phyloP scores from a whole-genome alignment of 2,329 filamentous ascomycete genomes.

The Dactylella cylindrospora region DNA sequence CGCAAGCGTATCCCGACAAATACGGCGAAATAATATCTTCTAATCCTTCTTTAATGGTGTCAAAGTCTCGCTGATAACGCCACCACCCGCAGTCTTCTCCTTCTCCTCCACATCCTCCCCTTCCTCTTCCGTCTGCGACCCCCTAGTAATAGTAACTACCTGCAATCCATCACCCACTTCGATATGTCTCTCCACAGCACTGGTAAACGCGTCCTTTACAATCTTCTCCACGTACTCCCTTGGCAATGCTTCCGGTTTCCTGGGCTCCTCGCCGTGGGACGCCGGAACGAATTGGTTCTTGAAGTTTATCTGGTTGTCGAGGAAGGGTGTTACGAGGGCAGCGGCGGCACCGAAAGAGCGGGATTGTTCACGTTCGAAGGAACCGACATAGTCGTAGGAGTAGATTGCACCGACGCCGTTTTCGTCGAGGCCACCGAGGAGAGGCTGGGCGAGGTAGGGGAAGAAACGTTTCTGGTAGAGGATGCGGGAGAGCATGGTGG shows the following conservation, averaged over 20 bases:
- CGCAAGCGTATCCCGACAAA: too few relatives aligned
- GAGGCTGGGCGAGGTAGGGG: slow-evolving; percentile 95
- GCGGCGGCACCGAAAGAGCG: slow-evolving; percentile 88
- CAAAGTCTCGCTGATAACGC: slow-evolving; percentile 30
- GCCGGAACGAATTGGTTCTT: slow-evolving; percentile 97
- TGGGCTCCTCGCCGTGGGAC: slow-evolving; percentile 69
- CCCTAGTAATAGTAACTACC: slow-evolving; percentile 80
- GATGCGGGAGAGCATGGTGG: slow-evolving; percentile 90
- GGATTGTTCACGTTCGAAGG: slow-evolving; percentile 96
- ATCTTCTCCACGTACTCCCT: slow-evolving; percentile 75
- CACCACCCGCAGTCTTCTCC: slow-evolving; percentile 28
- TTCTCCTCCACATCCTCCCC: slow-evolving; percentile 27
- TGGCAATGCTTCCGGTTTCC: slow-evolving; percentile 65
- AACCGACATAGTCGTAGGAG: slow-evolving; percentile 96
- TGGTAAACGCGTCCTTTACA: slow-evolving; percentile 96
- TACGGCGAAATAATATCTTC: too few relatives aligned
- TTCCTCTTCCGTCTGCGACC: slow-evolving; percentile 7
- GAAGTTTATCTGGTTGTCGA: slow-evolving; percentile 94
- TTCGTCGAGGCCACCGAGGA: slow-evolving; percentile 90
- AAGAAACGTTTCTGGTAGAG: slow-evolving; percentile 98
- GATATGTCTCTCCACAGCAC: slow-evolving; percentile 96
- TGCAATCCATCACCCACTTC: slow-evolving; percentile 96
- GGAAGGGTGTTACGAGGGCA: slow-evolving; percentile 96
- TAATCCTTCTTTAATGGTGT: slow-evolving; percentile 42
- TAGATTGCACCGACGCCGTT: slow-evolving; percentile 92